Conservation (phyloP, 2,329 filamentous ascomycete species). For the Beauveria medogensis region DNA sequence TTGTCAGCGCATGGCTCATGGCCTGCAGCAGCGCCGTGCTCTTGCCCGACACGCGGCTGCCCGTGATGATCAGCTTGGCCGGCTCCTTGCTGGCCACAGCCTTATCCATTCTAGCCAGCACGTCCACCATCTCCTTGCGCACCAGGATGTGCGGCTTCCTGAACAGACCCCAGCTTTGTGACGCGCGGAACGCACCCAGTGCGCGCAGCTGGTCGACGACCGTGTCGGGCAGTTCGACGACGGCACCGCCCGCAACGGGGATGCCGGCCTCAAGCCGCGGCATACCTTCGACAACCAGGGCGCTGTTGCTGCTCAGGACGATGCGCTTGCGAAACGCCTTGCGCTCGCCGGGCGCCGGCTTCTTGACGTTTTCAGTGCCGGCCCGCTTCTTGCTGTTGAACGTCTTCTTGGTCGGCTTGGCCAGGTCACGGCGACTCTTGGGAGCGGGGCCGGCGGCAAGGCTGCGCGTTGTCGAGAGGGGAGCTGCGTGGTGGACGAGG, state of each 20-base stretch:
- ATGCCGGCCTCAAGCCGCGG: constrained; percentile 49
- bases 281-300: constrained; percentile 65
- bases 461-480: constrained; percentile 33
- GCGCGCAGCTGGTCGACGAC: constrained; percentile 73
- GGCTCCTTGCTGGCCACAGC: constrained; percentile 45
- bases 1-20: constrained; percentile 70
- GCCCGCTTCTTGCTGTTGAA: constrained; percentile 42
- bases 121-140: constrained; percentile 65
- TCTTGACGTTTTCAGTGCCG: constrained; percentile 37
- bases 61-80: constrained; percentile 60
- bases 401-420: constrained; percentile 33
- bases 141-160: constrained; percentile 71
- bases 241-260: constrained; percentile 49
- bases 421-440: constrained; percentile 29
- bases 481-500: constrained; percentile 23
- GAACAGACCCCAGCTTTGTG: constrained; percentile 84
- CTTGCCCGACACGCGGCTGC: constrained; percentile 72
- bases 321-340: constrained; percentile 84
- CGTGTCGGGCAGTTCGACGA: constrained; percentile 60
- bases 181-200: constrained; percentile 84
- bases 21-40: constrained; percentile 79
- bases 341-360: constrained; percentile 68
- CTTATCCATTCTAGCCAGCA: constrained; percentile 56
- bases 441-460: constrained; percentile 19
- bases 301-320: constrained; percentile 89